These are phyloP conservation scores for Nakazawaea wyomingensis DNA, from an alignment of 805 yeast genomes.

Conservation along the genomic window DNA sequence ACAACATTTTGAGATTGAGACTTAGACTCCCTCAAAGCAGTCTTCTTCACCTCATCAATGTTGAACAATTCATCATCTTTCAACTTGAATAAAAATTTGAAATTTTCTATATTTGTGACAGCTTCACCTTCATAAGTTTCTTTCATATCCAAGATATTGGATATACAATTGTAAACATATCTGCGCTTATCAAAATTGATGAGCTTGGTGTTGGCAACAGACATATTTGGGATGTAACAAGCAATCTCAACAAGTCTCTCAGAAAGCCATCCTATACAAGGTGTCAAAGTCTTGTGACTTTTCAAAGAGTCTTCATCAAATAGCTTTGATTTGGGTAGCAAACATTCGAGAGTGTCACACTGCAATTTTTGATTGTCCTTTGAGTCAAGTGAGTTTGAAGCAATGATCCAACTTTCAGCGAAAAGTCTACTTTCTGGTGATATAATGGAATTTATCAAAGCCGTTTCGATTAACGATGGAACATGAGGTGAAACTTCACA, in stretches of 20 bases:
- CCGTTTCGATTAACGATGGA: constrained; percentile 83
- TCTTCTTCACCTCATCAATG: constrained; percentile 32
- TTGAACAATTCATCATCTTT: constrained; percentile 29
- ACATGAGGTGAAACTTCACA: constrained; percentile 46
- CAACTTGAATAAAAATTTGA: constrained; percentile 48
- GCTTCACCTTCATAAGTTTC: constrained; percentile 16
- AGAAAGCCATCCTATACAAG: constrained; percentile 89
- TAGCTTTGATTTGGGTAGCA: constrained; percentile 24
- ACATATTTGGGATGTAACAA: constrained; percentile 74
- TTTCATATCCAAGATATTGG: constrained; percentile 45
- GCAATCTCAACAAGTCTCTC: constrained; percentile 75
- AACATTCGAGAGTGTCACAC: constrained; percentile 24
- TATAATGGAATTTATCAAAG: constrained; percentile 65
- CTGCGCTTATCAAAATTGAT: constrained; percentile 85
- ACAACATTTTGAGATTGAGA: constrained; percentile 14
- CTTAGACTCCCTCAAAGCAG: constrained; percentile 38
- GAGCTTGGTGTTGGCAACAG: constrained; percentile 53
- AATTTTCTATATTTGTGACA: constrained; percentile 31
- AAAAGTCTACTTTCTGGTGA: constrained; percentile 77
- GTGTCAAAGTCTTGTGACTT: constrained; percentile 33
- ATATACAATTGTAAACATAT: constrained; percentile 56
- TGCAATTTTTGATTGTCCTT: neutral
- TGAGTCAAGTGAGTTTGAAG: constrained; percentile 29
- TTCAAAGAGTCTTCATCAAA: constrained; percentile 24
- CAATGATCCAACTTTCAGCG: constrained; percentile 63